Base-by-base conservation (phyloP, 208 protist species). In the Leishmania turanica region DNA sequence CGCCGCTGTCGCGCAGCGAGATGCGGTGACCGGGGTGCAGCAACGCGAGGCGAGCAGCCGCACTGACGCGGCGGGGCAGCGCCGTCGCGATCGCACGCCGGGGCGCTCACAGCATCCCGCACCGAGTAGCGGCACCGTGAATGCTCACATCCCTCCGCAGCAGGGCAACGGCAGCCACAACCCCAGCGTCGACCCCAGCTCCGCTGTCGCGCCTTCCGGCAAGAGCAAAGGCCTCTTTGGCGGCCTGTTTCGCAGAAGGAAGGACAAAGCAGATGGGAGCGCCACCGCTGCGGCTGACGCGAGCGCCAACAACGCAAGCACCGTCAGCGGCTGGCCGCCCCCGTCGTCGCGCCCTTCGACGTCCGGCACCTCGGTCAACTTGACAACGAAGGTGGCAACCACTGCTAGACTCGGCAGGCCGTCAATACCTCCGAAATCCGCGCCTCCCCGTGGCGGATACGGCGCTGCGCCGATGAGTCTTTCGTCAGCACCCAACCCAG, bases 201-300 rank as follows among this genome's bases (percentile, higher is more conserved):
- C 17, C 27, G n/a, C 73, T 64, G 45, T 45, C 13, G 13, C 15
- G 3, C 56, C 73, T 49, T 54, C 45, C 45, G 45, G 1, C 56
- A 89, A 86, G 65, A 80, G 75, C 27, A 79, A 75, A 45, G 56
- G 31, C 37, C 74, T 89, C 62, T 87, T 89, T 56, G 79, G 86
- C 17, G 53, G 71, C 5, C 65, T 89, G 8, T 86, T 89, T 21
- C 77, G 78, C 45, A 84, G 79, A 66, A 80, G 77, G 53, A 86
- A 81, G 56, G 62, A 75, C 40, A 86, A 77, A 45, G 2, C 70
- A 9, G 72, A 74, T 5, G 31, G 45, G 13, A 9, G 37, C 60
- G 60, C 31, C 7, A 17, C 49, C 15, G 51, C 66, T 53, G 37
- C 45, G 3, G 62, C 58, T 53, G 65, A 40, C 64, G 75, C 40